Evolutionary conservation across 2,329 filamentous ascomycete species (phyloP).

Genomic region (Colletotrichum abscissum): DNA sequence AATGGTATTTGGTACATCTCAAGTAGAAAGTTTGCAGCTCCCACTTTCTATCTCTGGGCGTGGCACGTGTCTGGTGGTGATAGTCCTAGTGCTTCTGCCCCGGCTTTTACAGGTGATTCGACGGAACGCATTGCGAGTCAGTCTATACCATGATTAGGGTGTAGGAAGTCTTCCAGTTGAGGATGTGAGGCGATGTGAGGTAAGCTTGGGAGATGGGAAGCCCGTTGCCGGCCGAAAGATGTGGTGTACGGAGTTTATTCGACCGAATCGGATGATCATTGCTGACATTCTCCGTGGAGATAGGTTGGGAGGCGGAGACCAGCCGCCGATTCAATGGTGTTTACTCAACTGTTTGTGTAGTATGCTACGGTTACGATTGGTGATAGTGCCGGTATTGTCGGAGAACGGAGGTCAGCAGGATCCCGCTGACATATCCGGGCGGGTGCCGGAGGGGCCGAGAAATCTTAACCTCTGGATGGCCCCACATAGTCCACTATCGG

Average conservation of each 20-base stretch:
- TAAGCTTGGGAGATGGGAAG: neutral
- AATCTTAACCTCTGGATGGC: neutral
- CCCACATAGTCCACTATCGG: neutral
- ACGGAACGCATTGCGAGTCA: neutral
- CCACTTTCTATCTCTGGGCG: neutral
- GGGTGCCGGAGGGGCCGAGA: neutral
- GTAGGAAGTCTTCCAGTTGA: neutral
- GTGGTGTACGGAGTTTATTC: neutral
- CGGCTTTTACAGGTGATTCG: neutral
- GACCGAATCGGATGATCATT: neutral
- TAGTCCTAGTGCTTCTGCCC: neutral
- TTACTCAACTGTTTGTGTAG: neutral
- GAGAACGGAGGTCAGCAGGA: neutral
- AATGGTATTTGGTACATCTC: neutral
- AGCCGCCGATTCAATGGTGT: neutral
- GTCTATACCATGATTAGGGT: neutral
- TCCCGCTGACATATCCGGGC: constrained; percentile 3
- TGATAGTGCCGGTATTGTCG: neutral
- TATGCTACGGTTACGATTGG: neutral
- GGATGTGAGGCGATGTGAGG: neutral
- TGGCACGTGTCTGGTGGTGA: too few relatives aligned
- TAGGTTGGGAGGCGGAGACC: neutral
- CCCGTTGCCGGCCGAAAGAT: neutral
- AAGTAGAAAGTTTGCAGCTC: neutral
- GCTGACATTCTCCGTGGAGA: neutral